Evolutionary conservation across 441 rosid genomes (phyloP).

Genomic region (Kokia cookei): DNA sequence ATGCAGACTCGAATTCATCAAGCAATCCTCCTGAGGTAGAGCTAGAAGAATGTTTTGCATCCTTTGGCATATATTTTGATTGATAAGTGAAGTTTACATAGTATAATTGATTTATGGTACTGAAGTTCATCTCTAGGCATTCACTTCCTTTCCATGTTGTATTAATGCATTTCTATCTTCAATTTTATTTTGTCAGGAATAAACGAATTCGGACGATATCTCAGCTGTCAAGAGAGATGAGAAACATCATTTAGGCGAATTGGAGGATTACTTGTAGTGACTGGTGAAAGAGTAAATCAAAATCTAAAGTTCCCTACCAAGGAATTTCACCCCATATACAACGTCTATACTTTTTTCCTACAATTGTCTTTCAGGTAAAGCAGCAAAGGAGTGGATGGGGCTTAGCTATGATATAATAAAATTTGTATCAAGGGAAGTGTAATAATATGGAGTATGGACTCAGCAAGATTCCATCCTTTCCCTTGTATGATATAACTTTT

Average conservation of each 20-base stretch:
- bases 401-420: background rate
- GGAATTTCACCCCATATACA: background rate
- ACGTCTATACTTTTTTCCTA: background rate
- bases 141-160: background rate
- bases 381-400: background rate
- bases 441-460: background rate
- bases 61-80: too few species aligned
- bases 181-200: conserved; percentile 23
- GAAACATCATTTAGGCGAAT: background rate
- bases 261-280: background rate
- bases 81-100: background rate
- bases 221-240: background rate
- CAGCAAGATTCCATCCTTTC: background rate
- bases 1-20: conserved; percentile 35
- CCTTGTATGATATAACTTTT: background rate
- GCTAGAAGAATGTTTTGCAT: background rate
- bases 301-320: background rate
- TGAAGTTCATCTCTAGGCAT: background rate
- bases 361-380: background rate
- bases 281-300: background rate
- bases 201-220: conserved; percentile 1
- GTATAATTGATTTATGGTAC: background rate
- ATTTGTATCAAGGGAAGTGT: background rate
- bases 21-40: conserved; percentile 35
- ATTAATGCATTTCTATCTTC: background rate